These are phyloP conservation scores for Cydonia oblonga DNA, from an alignment of 331 rosid species.

Conservation along the genomic window DNA sequence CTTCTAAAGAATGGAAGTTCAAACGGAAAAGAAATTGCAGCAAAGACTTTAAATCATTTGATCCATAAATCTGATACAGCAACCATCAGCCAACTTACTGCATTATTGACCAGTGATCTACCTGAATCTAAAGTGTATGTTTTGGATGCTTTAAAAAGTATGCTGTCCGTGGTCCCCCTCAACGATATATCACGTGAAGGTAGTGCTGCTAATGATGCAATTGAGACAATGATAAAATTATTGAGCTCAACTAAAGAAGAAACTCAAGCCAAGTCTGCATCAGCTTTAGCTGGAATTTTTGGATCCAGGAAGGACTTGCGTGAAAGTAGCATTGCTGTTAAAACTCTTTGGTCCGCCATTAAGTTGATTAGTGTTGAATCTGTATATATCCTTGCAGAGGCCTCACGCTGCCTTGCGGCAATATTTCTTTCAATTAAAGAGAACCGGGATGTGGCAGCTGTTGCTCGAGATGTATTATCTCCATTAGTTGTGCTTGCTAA, in stretches of 20 bases:
- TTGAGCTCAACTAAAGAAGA: constrained; percentile 78
- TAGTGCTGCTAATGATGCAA: constrained; percentile 85
- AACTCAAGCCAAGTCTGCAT: constrained; percentile 94
- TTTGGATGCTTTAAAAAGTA: constrained; percentile 85
- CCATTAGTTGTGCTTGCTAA: constrained; percentile 56
- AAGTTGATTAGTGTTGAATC: constrained; percentile 73
- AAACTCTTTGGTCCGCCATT: constrained; percentile 52
- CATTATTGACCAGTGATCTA: constrained; percentile 79
- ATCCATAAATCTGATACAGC: constrained; percentile 95
- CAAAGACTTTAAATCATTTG: constrained; percentile 88
- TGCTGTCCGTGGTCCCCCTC: constrained; percentile 90
- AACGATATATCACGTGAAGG: constrained; percentile 82
- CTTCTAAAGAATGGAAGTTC: constrained; percentile 92
- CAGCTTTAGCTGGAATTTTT: constrained; percentile 82
- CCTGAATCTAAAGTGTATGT: constrained; percentile 86
- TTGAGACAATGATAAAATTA: constrained; percentile 75
- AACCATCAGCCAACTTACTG: constrained; percentile 91
- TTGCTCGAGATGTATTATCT: constrained; percentile 57
- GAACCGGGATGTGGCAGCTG: constrained; percentile 68
- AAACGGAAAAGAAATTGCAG: constrained; percentile 97
- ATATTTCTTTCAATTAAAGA: constrained; percentile 87
- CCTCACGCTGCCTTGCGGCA: constrained; percentile 83
- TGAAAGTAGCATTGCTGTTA: constrained; percentile 75
- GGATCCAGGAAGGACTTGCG: constrained; percentile 85
- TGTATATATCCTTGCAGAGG: constrained; percentile 61